phyloP scores from a whole-genome alignment of 306 rosid species.

The Senna tora region DNA sequence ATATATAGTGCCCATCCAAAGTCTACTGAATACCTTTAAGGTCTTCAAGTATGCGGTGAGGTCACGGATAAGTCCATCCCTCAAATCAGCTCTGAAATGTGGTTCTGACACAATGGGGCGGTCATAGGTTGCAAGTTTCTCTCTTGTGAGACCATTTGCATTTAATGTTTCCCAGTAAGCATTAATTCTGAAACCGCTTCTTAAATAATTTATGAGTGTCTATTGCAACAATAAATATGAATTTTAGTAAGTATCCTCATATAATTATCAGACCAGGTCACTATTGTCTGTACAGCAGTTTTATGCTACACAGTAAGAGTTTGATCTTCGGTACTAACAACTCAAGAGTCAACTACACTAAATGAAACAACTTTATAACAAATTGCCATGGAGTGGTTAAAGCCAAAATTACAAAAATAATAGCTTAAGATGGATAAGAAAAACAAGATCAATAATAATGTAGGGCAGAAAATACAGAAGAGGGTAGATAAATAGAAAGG shows the following conservation, averaged over 20 bases:
- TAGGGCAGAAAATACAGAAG: neutral
- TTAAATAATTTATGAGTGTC: constrained; percentile 42
- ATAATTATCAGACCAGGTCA: constrained; percentile 19
- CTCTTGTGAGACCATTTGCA: constrained; percentile 45
- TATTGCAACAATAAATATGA: constrained; percentile 8
- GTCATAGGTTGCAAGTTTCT: constrained; percentile 49
- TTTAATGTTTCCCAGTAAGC: constrained; percentile 45
- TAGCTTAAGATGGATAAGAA: neutral
- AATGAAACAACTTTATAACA: neutral
- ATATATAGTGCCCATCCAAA: neutral
- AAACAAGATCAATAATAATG: neutral
- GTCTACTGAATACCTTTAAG: constrained; percentile 31
- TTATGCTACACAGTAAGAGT: neutral
- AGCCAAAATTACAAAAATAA: neutral
- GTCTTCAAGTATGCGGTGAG: constrained; percentile 46
- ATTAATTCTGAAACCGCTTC: constrained; percentile 38
- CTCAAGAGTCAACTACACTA: neutral
- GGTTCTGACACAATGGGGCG: constrained; percentile 49
- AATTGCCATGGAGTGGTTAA: neutral
- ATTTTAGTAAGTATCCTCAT: neutral
- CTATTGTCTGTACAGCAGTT: neutral
- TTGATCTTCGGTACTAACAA: neutral
- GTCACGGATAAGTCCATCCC: constrained; percentile 42
- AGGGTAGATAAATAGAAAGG: neutral
- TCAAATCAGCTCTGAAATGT: constrained; percentile 34